Conservation (phyloP, 2,329 filamentous ascomycete genomes). For the Incumbomyces lentus region DNA sequence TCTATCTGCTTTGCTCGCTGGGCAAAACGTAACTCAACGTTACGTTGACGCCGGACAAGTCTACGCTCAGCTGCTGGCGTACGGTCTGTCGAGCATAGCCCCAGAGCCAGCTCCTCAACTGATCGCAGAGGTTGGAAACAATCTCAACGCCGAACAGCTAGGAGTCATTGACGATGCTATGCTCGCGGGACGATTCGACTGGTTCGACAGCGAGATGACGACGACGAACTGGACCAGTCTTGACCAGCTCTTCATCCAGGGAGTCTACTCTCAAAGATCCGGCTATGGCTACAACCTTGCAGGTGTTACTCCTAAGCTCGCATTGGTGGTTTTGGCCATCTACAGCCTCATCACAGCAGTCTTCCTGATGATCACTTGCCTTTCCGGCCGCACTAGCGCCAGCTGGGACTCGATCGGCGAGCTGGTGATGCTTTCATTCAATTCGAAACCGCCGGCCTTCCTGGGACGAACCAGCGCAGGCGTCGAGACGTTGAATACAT, state of each 20-base stretch:
- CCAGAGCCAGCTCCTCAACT: not conserved
- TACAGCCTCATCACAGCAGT: not conserved
- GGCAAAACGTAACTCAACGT: too few relatives aligned
- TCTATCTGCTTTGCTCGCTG: too few relatives aligned
- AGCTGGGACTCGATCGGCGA: conserved; percentile 11
- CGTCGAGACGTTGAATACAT: conserved; percentile 7
- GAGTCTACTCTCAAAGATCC: too few relatives aligned
- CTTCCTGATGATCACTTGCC: conserved; percentile 4
- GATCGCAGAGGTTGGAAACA: not conserved
- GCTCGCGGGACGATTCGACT: too few relatives aligned
- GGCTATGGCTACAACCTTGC: conserved; percentile 7
- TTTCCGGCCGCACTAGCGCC: not conserved
- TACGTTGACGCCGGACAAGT: too few relatives aligned
- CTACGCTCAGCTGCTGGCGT: too few relatives aligned
- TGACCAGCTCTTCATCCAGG: not conserved
- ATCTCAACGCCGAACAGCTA: not conserved
- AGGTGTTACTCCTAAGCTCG: not conserved
- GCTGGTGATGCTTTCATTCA: conserved; percentile 8
- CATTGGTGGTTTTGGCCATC: not conserved
- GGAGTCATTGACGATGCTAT: not conserved
- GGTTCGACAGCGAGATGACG: too few relatives aligned
- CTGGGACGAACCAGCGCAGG: conserved; percentile 7
- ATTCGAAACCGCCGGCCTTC: conserved; percentile 1
- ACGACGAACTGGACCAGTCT: not conserved
- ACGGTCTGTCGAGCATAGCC: not conserved